These are phyloP conservation scores for Talaromyces funiculosus DNA, from an alignment of 2,329 filamentous ascomycete species.

Conservation along the genomic window DNA sequence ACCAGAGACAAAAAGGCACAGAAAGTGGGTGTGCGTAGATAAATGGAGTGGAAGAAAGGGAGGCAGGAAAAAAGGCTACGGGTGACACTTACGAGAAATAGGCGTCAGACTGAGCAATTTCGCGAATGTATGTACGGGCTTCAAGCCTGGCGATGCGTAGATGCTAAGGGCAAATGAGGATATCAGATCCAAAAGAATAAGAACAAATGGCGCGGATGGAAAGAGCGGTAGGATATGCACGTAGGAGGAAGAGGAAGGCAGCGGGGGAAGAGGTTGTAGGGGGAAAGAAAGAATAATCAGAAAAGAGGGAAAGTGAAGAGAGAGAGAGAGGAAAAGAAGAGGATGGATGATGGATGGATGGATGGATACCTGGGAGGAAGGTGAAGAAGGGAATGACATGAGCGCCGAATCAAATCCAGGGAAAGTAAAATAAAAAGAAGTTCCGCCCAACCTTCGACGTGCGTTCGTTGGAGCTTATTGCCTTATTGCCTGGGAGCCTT, in stretches of 20 bases:
- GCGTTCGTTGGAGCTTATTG: slow-evolving; percentile 5
- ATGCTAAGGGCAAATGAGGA: not conserved
- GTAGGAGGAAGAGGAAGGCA: slow-evolving; percentile 11
- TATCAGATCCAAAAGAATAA: not conserved
- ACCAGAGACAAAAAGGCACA: slow-evolving; percentile 23
- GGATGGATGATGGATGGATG: slow-evolving; percentile 2
- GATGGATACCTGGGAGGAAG: slow-evolving; percentile 10
- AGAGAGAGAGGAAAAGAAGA: slow-evolving; percentile 16
- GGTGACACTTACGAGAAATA: not conserved
- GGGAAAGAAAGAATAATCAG: not conserved
- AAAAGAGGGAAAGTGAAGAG: not conserved
- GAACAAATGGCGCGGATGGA: slow-evolving; percentile 14
- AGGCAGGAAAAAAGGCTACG: not conserved
- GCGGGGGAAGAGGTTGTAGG: not conserved
- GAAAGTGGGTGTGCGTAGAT: slow-evolving; percentile 14
- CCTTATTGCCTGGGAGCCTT: slow-evolving; percentile 7
- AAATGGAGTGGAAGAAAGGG: not conserved
- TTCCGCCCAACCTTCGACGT: slow-evolving; percentile 12
- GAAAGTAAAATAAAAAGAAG: slow-evolving; percentile 18
- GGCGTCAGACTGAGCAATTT: not conserved
- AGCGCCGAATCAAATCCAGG: slow-evolving; percentile 8
- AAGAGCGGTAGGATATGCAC: slow-evolving; percentile 18
- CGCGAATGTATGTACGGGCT: too few species aligned
- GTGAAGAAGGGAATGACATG: slow-evolving; percentile 11
- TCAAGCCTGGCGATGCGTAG: too few species aligned